phyloP scores from a whole-genome alignment of 495 filamentous ascomycete genomes.

The Neurospora sp. region DNA sequence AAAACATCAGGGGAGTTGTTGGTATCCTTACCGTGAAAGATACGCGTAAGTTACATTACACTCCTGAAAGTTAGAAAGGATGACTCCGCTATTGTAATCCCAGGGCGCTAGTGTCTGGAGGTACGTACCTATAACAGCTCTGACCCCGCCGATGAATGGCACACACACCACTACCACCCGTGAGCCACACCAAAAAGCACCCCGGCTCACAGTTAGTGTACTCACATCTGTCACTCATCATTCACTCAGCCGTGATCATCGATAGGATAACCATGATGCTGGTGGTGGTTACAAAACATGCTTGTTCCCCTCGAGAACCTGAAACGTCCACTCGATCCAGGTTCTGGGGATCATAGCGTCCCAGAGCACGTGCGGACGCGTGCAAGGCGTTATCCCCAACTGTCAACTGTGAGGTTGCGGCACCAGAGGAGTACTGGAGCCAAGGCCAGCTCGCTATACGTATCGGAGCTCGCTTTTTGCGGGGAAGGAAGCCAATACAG shows the following conservation, averaged over 20 bases:
- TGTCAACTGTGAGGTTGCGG: background rate
- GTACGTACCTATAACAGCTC: background rate
- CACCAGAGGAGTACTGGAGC: background rate
- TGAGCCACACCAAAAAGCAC: background rate
- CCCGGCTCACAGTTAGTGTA: background rate
- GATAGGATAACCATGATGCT: background rate
- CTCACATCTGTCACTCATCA: background rate
- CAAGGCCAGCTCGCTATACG: background rate
- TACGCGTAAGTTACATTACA: background rate
- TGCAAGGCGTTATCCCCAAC: background rate
- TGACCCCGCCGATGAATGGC: background rate
- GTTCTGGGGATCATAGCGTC: background rate
- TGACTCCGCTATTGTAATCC: slow-evolving; percentile 1
- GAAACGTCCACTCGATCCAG: background rate
- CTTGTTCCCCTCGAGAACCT: background rate
- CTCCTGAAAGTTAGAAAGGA: slow-evolving; percentile 4
- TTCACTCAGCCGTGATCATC: background rate
- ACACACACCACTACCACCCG: background rate
- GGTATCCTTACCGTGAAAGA: slow-evolving; percentile 3
- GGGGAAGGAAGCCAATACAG: slow-evolving; percentile 1
- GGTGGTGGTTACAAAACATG: background rate
- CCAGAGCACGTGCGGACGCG: background rate
- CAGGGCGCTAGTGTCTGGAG: background rate
- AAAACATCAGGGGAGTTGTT: slow-evolving; percentile 1
- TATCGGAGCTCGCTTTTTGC: background rate